Evolutionary conservation across 2,329 filamentous ascomycete genomes (phyloP), one percentile per base, ranked within the genome.

Genomic region (Pestalotiopsis sp.): DNA sequence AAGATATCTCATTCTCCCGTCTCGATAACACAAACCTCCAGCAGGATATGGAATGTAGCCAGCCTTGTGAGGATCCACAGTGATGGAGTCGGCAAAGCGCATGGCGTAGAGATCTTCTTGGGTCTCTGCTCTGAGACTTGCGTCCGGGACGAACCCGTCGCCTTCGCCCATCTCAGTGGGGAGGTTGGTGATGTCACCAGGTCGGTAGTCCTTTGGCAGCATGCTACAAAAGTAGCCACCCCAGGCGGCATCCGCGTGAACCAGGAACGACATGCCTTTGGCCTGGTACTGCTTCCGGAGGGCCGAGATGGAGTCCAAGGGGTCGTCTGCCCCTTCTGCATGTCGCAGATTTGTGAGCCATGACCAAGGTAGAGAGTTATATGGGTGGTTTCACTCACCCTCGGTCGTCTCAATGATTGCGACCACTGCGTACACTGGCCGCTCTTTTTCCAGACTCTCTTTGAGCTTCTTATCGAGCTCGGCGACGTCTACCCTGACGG

Each of bases 221-320:
- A 84, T 84, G 0, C 79, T 79, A 30, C 77, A 76, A 66, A 85
- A 85, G 66, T 85, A 85, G 0, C 83, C 83, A 20, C 83, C 83
- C 83, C 83, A 85, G 0, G 83, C 83, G 0, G 82, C 83, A 68
- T 85, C 83, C 1, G 77, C 81, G 64, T 85, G 83, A 7, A 85
- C 75, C 0, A 83, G 67, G 64, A 85, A 85, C 0, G 82, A 83
- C 0, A 85, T 71, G 0, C 83, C 83, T 20, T 77, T 67, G 3
- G 73, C 73, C 69, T 84, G 81, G 62, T 81, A 81, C 22, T 77
- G 71, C n/a, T 78, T 74, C 3, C 83, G 79, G 4, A 84, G 70
- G 0, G 73, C 70, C 2, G 84, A 61, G 20, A 85, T 80, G 0
- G 76, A 70, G 1, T 71, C 70, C 0, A 85, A 70, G 1, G 76